These are phyloP conservation scores for Blepharisma stoltei DNA, from an alignment of 73 alveolate species.

Conservation along the genomic window DNA sequence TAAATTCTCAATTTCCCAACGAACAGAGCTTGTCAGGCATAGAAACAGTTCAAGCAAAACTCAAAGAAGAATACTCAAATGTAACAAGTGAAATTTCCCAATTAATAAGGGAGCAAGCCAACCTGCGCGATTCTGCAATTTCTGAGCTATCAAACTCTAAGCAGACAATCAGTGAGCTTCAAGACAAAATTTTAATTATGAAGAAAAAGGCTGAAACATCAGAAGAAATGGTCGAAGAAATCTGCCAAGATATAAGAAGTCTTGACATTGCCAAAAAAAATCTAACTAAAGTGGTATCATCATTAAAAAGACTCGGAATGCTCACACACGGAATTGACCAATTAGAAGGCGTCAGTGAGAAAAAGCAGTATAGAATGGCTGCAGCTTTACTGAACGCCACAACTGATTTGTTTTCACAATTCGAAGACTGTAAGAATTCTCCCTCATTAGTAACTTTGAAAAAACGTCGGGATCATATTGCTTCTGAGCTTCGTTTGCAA, in stretches of 20 bases:
- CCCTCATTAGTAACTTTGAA: slow-evolving; percentile 74
- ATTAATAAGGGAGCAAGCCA: slow-evolving; percentile 47
- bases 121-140: slow-evolving; percentile 42
- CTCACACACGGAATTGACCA: slow-evolving; percentile 85
- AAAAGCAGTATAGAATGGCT: slow-evolving; percentile 87
- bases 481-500: slow-evolving; percentile 36
- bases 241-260: slow-evolving; percentile 90
- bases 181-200: slow-evolving; percentile 43
- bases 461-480: slow-evolving; percentile 47
- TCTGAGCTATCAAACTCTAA: slow-evolving; percentile 40
- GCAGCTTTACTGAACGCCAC: slow-evolving; percentile 92
- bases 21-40: slow-evolving; percentile 43
- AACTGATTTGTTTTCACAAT: slow-evolving; percentile 81
- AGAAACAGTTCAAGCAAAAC: slow-evolving; percentile 40
- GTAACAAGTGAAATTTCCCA: slow-evolving; percentile 37
- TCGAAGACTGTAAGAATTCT: slow-evolving; percentile 82
- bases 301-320: slow-evolving; percentile 90
- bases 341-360: slow-evolving; percentile 71
- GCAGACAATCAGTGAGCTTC: slow-evolving; percentile 35
- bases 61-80: slow-evolving; percentile 30
- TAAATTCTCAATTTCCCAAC: slow-evolving; percentile 49
- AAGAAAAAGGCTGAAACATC: slow-evolving; percentile 87
- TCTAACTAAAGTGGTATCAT: slow-evolving; percentile 83
- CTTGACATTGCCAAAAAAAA: slow-evolving; percentile 94
- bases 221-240: slow-evolving; percentile 86